Conservation (phyloP, 495 filamentous ascomycete genomes). For the Wilcoxina mikolae region DNA sequence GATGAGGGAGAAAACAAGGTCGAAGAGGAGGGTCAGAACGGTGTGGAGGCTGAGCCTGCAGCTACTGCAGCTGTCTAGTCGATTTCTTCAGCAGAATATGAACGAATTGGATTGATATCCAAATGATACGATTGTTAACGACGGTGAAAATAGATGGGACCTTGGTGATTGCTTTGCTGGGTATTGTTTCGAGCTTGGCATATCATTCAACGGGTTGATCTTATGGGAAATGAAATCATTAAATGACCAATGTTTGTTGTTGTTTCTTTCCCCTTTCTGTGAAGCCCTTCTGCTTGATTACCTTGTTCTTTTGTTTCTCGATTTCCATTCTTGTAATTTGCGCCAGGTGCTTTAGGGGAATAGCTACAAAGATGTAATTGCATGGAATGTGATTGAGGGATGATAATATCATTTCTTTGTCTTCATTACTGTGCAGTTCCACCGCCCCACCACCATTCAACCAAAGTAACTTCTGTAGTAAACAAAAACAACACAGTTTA, state of each 20-base stretch:
- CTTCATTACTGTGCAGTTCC: background rate
- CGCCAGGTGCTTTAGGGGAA: background rate
- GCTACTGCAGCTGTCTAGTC: slow-evolving; percentile 15
- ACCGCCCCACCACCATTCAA: background rate
- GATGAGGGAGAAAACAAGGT: slow-evolving; percentile 24
- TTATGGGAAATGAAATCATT: background rate
- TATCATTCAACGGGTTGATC: background rate
- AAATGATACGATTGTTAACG: slow-evolving; percentile 4
- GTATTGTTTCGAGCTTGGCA: background rate
- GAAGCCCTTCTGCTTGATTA: background rate
- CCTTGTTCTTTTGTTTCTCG: background rate
- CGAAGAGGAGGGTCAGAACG: slow-evolving; percentile 20
- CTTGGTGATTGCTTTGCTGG: slow-evolving; percentile 2
- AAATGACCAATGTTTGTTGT: background rate
- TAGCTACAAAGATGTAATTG: slow-evolving; percentile 3
- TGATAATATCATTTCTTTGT: background rate
- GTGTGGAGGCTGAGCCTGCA: slow-evolving; percentile 19
- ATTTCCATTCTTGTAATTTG: slow-evolving; percentile 2
- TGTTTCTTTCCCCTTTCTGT: background rate
- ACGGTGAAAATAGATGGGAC: slow-evolving; percentile 4
- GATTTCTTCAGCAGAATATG: background rate
- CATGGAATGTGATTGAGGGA: background rate
- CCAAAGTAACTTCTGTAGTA: background rate
- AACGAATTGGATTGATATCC: background rate
- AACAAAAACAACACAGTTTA: background rate